Percentiles rank a stretch among this genome's conserved stretches.
Evolutionary conservation across 2,329 filamentous ascomycete genomes (phyloP).

Genomic region (Pyrenophora teres): DNA sequence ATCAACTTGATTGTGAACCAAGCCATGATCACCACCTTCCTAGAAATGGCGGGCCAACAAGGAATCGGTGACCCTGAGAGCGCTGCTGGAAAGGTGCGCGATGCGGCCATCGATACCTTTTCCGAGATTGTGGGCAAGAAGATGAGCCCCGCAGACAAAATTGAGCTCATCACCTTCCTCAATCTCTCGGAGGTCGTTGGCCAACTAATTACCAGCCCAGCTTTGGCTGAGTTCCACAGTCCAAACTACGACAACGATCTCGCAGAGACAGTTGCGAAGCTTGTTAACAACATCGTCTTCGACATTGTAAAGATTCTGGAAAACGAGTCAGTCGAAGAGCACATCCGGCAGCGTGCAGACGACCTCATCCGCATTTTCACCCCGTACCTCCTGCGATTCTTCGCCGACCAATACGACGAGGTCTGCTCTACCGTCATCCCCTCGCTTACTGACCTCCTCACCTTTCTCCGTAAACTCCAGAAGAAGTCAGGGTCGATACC

Average conservation of each 20-base stretch:
- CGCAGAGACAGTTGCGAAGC: constrained; percentile 90
- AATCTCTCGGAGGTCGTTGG: constrained; percentile 84
- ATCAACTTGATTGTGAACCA: constrained; percentile 88
- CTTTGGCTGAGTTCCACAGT: constrained; percentile 77
- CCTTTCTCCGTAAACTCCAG: constrained; percentile 82
- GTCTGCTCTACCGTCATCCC: constrained; percentile 95
- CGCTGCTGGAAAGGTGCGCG: constrained; percentile 73
- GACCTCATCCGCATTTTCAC: constrained; percentile 82
- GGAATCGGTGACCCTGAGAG: constrained; percentile 63
- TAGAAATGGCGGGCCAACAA: constrained; percentile 81
- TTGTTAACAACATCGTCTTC: constrained; percentile 86
- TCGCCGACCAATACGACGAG: constrained; percentile 97
- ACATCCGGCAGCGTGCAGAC: constrained; percentile 75
- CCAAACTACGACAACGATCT: constrained; percentile 93
- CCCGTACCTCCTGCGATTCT: constrained; percentile 87
- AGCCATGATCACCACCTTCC: constrained; percentile 78
- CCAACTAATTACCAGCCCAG: constrained; percentile 82
- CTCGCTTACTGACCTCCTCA: constrained; percentile 87
- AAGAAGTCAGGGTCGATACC: constrained; percentile 67
- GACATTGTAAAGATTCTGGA: constrained; percentile 90
- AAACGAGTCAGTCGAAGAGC: constrained; percentile 64
- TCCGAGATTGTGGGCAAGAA: constrained; percentile 97
- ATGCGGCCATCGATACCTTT: constrained; percentile 91
- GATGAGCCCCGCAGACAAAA: constrained; percentile 93
- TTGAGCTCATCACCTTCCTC: constrained; percentile 88